These are phyloP conservation scores for Zalerion maritima DNA, from an alignment of 495 filamentous ascomycete species.

Conservation along the genomic window DNA sequence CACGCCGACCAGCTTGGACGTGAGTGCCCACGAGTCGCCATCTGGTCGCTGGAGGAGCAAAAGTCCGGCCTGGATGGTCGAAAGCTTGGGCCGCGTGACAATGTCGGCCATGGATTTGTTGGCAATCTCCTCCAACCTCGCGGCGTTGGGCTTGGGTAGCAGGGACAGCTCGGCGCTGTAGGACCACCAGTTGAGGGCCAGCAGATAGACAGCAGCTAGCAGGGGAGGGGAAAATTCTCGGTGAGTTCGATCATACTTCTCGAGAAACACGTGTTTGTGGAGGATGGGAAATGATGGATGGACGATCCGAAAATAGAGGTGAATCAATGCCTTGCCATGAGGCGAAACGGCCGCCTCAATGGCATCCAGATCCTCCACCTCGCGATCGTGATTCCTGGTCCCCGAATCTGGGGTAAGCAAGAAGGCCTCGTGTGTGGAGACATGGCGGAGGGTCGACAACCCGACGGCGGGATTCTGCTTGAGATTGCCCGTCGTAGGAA, in stretches of 20 bases:
- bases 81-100: conserved; percentile 53
- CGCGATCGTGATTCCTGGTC: conserved; percentile 26
- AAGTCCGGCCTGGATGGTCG: conserved; percentile 63
- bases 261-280: conserved; percentile 58
- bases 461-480: conserved; percentile 19
- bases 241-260: conserved; percentile 49
- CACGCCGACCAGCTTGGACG: conserved; percentile 53
- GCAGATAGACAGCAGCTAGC: conserved; percentile 59
- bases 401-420: conserved; percentile 38
- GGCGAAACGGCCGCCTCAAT: conserved; percentile 56
- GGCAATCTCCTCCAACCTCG: conserved; percentile 50
- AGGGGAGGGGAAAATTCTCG: conserved; percentile 53
- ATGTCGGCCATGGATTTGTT: conserved; percentile 47
- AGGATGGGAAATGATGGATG: conserved; percentile 69
- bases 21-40: conserved; percentile 45
- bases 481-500: conserved; percentile 30
- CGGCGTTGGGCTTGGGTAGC: conserved; percentile 43
- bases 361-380: conserved; percentile 40
- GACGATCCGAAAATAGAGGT: conserved; percentile 58
- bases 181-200: conserved; percentile 61
- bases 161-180: conserved; percentile 36
- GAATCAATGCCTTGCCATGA: conserved; percentile 52
- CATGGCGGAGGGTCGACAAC: conserved; percentile 40
- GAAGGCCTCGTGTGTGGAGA: conserved; percentile 52
- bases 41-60: conserved; percentile 56